Conservation (phyloP, 202 grass and related monocot species). For the Saccharum hybrid region DNA sequence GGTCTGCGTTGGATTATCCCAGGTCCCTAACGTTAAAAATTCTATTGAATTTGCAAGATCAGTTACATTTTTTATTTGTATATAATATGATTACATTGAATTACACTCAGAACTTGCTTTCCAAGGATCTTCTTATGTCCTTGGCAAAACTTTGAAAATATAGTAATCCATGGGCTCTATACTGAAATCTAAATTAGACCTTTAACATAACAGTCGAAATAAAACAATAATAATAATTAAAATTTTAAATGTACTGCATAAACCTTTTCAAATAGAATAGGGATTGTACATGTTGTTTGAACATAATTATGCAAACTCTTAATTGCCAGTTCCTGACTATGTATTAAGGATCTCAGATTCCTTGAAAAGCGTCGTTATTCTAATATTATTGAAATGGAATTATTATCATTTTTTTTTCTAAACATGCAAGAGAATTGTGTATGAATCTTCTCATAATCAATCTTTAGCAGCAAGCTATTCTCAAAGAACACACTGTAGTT, state of each 20-base stretch:
- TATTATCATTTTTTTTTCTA: neutral
- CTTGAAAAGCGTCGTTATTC: neutral
- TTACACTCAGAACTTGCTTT: neutral
- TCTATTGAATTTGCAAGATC: neutral
- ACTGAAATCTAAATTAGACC: neutral
- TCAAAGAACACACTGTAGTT: neutral
- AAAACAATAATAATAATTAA: neutral
- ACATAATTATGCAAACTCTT: too few species aligned
- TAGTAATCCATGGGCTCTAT: neutral
- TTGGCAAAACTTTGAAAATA: neutral
- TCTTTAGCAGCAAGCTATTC: neutral
- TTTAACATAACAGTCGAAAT: neutral
- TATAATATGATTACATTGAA: neutral
- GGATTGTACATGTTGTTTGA: neutral
- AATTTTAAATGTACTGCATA: neutral
- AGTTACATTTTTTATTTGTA: slow-evolving; percentile 1
- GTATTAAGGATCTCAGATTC: neutral
- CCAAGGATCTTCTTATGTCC: neutral
- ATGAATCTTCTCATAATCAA: neutral
- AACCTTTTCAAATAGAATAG: neutral
- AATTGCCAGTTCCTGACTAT: neutral
- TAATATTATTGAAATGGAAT: neutral
- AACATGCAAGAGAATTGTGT: neutral
- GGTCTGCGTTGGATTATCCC: neutral
- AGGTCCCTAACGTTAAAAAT: neutral